Percentiles rank a stretch among this genome's conserved stretches.
Evolutionary conservation across 2,329 filamentous ascomycete species (phyloP).

Genomic region (Aspergillus pseudotamarii): DNA sequence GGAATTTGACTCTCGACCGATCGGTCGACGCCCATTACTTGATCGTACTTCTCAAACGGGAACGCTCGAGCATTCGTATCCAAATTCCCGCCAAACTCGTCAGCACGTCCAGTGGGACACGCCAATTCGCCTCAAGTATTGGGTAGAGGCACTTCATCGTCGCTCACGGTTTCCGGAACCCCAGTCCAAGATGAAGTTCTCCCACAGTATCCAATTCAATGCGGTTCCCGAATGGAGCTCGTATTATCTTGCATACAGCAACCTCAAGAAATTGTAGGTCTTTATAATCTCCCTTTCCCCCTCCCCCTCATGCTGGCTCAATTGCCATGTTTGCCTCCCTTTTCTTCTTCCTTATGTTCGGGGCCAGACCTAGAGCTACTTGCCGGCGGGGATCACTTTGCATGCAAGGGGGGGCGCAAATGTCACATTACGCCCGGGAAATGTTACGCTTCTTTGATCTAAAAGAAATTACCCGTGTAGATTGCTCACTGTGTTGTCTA

Average conservation of each 20-base stretch:
- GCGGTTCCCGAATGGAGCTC: conserved; percentile 99
- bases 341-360: not conserved
- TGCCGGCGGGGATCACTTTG: not conserved
- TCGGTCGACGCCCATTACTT: not conserved
- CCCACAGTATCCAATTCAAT: conserved; percentile 98
- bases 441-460: conserved; percentile 5
- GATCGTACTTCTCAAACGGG: not conserved
- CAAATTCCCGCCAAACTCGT: not conserved
- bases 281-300: not conserved
- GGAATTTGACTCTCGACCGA: conserved; percentile 1
- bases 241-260: conserved; percentile 97
- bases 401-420: not conserved
- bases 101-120: conserved; percentile 8
- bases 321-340: not conserved
- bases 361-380: not conserved
- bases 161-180: conserved; percentile 47
- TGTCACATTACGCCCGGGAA: conserved; percentile 10
- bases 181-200: conserved; percentile 97
- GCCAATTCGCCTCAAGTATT: conserved; percentile 31
- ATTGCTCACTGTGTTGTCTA: conserved; percentile 7
- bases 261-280: conserved; percentile 93
- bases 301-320: not conserved
- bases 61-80: not conserved
- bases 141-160: conserved; percentile 37
- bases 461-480: conserved; percentile 1